These are phyloP conservation scores for Penstemon eatonii DNA, from an alignment of 257 asterid species.

Conservation along the genomic window DNA sequence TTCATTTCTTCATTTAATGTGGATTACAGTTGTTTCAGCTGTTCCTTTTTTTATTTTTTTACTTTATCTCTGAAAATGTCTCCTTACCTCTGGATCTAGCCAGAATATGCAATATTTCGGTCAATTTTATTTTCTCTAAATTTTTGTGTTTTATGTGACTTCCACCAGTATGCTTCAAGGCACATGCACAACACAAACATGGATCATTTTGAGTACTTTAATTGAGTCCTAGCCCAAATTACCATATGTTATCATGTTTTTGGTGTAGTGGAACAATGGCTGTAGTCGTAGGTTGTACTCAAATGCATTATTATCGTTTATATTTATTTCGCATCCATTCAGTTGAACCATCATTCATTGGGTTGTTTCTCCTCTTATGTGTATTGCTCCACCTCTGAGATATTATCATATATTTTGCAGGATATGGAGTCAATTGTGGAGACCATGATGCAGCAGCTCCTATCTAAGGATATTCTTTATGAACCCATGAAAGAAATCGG, in stretches of 20 bases:
- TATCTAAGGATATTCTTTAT: slow-evolving; percentile 88
- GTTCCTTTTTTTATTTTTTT: not conserved
- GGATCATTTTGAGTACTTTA: too few relatives aligned
- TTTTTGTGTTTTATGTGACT: too few relatives aligned
- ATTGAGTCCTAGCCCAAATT: too few relatives aligned
- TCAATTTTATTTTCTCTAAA: too few relatives aligned
- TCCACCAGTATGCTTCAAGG: too few relatives aligned
- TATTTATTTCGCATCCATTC: too few relatives aligned
- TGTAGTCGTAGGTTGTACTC: too few relatives aligned
- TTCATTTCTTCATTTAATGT: not conserved
- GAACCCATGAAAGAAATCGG: slow-evolving; percentile 98
- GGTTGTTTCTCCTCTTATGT: not conserved
- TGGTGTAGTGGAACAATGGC: not conserved
- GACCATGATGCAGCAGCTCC: slow-evolving; percentile 97
- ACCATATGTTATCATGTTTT: not conserved
- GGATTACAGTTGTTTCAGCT: not conserved
- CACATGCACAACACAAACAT: too few relatives aligned
- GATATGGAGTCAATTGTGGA: slow-evolving; percentile 93
- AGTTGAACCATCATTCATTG: not conserved
- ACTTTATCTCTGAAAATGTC: not conserved
- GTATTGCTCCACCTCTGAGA: slow-evolving; percentile 6
- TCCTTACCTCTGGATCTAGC: too few relatives aligned
- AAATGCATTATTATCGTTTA: too few relatives aligned
- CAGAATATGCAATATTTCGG: too few relatives aligned
- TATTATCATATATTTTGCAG: slow-evolving; percentile 35